Evolutionary conservation across 306 rosid species (phyloP).

Genomic region (Fragaria iinumae): DNA sequence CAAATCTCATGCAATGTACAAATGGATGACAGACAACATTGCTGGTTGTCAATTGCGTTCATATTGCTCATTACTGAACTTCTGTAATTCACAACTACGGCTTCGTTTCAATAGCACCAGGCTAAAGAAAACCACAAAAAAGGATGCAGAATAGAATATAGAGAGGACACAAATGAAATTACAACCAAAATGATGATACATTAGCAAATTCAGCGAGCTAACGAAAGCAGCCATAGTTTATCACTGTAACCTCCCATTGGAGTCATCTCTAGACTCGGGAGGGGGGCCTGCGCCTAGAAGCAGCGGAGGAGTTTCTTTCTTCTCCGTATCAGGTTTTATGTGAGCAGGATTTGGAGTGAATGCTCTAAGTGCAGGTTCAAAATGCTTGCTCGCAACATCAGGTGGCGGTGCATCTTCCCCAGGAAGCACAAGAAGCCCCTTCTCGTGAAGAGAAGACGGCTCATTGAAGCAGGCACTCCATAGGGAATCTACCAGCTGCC

Average conservation of each 20-base stretch:
- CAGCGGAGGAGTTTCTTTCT: conserved; percentile 54
- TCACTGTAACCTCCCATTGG: conserved; percentile 5
- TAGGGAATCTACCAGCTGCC: conserved; percentile 73
- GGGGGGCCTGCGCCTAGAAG: conserved; percentile 65
- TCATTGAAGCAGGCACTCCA: conserved; percentile 68
- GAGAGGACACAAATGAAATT: neutral
- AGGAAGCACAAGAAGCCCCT: conserved; percentile 79
- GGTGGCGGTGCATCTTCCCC: conserved; percentile 80
- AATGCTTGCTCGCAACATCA: conserved; percentile 74
- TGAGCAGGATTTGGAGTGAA: conserved; percentile 43
- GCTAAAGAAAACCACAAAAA: neutral
- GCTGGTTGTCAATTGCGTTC: neutral
- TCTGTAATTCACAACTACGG: neutral
- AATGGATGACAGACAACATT: neutral
- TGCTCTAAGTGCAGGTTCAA: conserved; percentile 80
- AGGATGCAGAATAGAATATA: neutral
- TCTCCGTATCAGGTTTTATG: conserved; percentile 35
- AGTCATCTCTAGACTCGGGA: conserved; percentile 24
- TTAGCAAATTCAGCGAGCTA: neutral
- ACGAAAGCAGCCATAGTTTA: neutral
- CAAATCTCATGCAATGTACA: neutral
- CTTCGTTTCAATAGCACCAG: neutral
- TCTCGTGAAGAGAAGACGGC: conserved; percentile 65
- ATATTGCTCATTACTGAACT: neutral
- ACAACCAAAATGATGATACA: neutral